Conservation (phyloP, 148 eudicot genomes). For the Vaccinium vitisidaea region DNA sequence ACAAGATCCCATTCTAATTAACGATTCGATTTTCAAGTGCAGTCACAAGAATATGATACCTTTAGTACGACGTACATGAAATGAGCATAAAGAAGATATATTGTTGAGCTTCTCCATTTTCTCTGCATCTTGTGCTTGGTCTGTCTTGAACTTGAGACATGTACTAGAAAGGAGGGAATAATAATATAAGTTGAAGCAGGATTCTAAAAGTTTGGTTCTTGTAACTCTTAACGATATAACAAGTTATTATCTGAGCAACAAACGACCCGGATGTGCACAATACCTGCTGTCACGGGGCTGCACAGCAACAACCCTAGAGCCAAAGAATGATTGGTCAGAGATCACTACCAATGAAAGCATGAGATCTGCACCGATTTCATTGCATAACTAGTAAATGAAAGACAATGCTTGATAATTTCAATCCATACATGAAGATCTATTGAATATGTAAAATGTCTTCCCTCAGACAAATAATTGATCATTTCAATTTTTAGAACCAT, state of each 20-base stretch:
- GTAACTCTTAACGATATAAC: not conserved
- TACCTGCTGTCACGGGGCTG: too few relatives aligned
- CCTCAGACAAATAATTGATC: not conserved
- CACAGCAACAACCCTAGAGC: not conserved
- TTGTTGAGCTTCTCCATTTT: conserved; percentile 96
- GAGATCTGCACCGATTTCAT: not conserved
- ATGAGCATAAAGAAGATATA: conserved; percentile 67
- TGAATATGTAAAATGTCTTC: not conserved
- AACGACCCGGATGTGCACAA: too few relatives aligned
- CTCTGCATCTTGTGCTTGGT: conserved; percentile 90
- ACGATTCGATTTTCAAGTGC: not conserved
- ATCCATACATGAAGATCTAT: not conserved
- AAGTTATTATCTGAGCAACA: not conserved
- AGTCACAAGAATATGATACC: conserved; percentile 35
- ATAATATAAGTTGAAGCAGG: not conserved
- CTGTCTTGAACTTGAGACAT: conserved; percentile 85
- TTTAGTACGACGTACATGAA: conserved; percentile 96
- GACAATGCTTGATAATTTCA: not conserved
- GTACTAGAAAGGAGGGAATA: conserved; percentile 30
- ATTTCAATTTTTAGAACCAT: not conserved
- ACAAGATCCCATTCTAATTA: not conserved
- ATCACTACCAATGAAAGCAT: not conserved
- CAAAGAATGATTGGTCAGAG: not conserved
- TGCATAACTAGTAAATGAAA: not conserved
- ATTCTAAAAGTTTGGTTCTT: not conserved